A percentile compares a stretch with the other conserved stretches of the same genome.
These are phyloP conservation scores for Furcasterigmium furcatum DNA, from an alignment of 2,329 filamentous ascomycete species.

Conservation along the genomic window DNA sequence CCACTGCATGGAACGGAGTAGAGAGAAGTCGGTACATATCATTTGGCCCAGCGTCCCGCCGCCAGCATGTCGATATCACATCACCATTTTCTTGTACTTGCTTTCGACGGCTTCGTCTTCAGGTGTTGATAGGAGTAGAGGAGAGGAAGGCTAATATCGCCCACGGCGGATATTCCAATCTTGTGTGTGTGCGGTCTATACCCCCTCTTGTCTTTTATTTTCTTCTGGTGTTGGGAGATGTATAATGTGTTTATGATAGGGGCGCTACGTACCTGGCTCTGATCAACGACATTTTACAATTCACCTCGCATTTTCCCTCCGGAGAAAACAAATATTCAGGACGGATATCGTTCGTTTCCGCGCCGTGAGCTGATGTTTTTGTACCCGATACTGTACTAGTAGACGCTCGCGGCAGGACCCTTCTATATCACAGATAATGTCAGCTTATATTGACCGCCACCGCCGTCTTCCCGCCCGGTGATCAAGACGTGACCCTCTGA, in stretches of 20 bases:
- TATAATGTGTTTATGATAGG: constrained; percentile 17
- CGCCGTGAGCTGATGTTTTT: not conserved
- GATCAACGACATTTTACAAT: constrained; percentile 1
- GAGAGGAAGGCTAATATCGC: constrained; percentile 9
- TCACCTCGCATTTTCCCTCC: not conserved
- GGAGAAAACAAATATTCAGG: no score
- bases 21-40: constrained; percentile 19
- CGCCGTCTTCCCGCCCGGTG: no score
- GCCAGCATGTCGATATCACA: constrained; percentile 27
- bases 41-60: constrained; percentile 23
- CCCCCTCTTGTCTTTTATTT: constrained; percentile 4
- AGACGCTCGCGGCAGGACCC: no score
- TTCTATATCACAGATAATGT: no score
- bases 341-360: not conserved
- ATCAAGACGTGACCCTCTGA: no score
- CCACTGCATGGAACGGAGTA: constrained; percentile 17
- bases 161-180: constrained; percentile 23
- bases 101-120: constrained; percentile 30
- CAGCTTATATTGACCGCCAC: no score
- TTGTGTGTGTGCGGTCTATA: constrained; percentile 13
- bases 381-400: no score
- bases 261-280: constrained; percentile 7
- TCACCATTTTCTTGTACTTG: constrained; percentile 36
- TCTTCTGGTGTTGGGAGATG: constrained; percentile 4
- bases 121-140: not conserved